These are phyloP conservation scores for Grosmannia serpens DNA, from an alignment of 2,329 filamentous ascomycete species.

Conservation along the genomic window DNA sequence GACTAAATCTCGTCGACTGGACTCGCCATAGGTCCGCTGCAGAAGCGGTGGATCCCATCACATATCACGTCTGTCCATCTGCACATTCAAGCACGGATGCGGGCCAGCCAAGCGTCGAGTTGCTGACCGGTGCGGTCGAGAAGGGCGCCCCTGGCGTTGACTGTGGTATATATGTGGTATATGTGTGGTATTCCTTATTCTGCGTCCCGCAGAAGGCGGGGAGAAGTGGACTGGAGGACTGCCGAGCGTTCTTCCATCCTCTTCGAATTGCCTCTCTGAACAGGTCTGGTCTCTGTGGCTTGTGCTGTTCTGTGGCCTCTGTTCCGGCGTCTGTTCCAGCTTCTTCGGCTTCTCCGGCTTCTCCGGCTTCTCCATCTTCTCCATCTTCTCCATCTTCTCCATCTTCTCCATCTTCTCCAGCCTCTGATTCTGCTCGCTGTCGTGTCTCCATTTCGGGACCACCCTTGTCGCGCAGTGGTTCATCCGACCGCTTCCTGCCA, in stretches of 20 bases:
- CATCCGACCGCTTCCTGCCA: too few relatives aligned
- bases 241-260: neutral
- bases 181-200: neutral
- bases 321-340: too few relatives aligned
- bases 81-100: neutral
- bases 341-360: too few relatives aligned
- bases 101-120: neutral
- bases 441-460: too few relatives aligned
- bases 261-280: neutral
- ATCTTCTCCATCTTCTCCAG: too few relatives aligned
- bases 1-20: neutral
- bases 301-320: too few relatives aligned
- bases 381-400: too few relatives aligned
- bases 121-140: neutral
- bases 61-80: neutral
- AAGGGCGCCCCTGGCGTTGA: too few relatives aligned
- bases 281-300: neutral
- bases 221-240: neutral
- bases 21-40: neutral
- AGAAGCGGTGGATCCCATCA: neutral
- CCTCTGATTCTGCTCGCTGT: too few relatives aligned
- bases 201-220: neutral
- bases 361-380: too few relatives aligned
- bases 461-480: too few relatives aligned
- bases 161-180: too few relatives aligned